Evolutionary conservation across 2,329 filamentous ascomycete genomes (phyloP), one percentile per base, ranked within the genome.

Genomic region (Hypoxylon sp.): DNA sequence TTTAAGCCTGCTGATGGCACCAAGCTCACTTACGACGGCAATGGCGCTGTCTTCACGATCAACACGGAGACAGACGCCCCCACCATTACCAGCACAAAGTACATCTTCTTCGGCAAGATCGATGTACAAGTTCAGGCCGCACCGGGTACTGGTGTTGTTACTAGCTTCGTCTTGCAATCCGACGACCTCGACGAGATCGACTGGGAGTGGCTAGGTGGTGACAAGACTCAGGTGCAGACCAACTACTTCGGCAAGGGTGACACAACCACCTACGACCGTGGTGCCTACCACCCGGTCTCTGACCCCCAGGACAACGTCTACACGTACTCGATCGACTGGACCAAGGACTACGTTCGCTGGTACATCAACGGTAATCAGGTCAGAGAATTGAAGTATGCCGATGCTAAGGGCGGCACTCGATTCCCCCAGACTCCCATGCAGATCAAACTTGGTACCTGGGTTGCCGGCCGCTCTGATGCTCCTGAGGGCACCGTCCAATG

Each of bases 31-130:
- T 87, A 87, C 75, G 79, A 81, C 71, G 48, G 69, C 45, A 69
- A 82, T 38, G 86, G 86, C 68, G 85, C 85, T 65, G 77, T 80
- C 67, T 88, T 88, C 80, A 85, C 87, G 72, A 97, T 97, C 80
- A 86, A 85, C 33, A 82, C 87, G 52, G 85, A 87, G 68, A 82
- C 77, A 11, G 85, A 93, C 53, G 88, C 86, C 50, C 90, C 93
- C 36, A 93, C 91, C 32, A 93, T 97, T 78, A 85, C 84, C 74
- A 87, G 87, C 60, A 85, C 89, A 74, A 94, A 93, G 86, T 98
- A 97, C 84, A 93, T 99, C 78, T 97, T 98, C 92, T 98, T 97
- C 78, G 96, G 96, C 67, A 89, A 89, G 74, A 87, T 97, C 72
- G 91, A 96, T 57, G 88, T 93, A 65, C 87, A 87, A 28, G 82